phyloP scores from a whole-genome alignment of 2,329 filamentous ascomycete genomes.

The Myriangium duriaei region DNA sequence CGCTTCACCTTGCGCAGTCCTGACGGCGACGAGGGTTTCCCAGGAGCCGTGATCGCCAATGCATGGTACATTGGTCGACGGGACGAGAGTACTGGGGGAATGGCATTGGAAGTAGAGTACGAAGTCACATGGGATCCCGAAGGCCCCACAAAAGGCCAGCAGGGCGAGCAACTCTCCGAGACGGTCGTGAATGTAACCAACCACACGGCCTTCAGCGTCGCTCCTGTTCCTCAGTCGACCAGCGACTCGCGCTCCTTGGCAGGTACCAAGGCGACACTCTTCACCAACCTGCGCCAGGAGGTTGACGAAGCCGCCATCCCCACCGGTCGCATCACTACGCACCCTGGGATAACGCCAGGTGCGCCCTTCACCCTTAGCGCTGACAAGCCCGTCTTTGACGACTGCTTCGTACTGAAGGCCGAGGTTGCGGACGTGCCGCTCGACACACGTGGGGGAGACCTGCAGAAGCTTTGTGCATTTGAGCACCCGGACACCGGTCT shows the following conservation, averaged over 20 bases:
- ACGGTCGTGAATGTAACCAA: conserved; percentile 90
- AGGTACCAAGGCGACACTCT: conserved; percentile 48
- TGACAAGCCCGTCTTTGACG: conserved; percentile 64
- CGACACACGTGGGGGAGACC: conserved; percentile 42
- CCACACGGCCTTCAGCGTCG: conserved; percentile 52
- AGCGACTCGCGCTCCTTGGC: conserved; percentile 26
- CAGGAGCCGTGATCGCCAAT: conserved; percentile 65
- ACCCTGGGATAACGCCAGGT: conserved; percentile 51
- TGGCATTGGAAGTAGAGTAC: conserved; percentile 74
- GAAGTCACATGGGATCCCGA: conserved; percentile 62
- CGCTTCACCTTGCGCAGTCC: conserved; percentile 47
- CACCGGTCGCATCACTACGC: conserved; percentile 50
- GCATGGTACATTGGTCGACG: conserved; percentile 69
- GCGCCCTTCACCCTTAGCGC: conserved; percentile 60
- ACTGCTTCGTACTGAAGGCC: conserved; percentile 70
- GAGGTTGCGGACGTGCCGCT: conserved; percentile 39
- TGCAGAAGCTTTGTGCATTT: conserved; percentile 58
- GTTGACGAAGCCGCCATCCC: conserved; percentile 66
- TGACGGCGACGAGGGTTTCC: conserved; percentile 82
- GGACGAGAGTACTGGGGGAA: conserved; percentile 47
- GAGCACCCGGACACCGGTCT: conserved; percentile 62
- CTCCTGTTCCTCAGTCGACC: background rate
- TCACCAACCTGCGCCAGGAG: conserved; percentile 55
- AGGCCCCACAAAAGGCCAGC: conserved; percentile 1
- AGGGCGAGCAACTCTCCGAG: conserved; percentile 60